Percentiles rank a stretch among this genome's conserved stretches.
These are phyloP conservation scores for Colletotrichum sp. DNA, from an alignment of 2,329 filamentous ascomycete genomes.

Conservation along the genomic window DNA sequence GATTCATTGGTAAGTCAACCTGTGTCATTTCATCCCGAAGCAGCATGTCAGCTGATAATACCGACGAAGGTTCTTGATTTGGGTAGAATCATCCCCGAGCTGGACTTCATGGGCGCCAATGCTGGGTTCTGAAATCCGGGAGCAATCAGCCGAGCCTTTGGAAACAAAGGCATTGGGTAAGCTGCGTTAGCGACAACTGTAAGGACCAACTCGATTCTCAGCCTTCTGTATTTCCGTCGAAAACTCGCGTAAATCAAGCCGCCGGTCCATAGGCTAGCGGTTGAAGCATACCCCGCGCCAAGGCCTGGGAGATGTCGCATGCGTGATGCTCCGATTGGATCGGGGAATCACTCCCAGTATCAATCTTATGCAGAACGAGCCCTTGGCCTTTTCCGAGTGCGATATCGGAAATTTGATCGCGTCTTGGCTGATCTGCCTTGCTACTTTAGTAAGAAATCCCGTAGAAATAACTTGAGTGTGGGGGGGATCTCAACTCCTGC, in stretches of 20 bases:
- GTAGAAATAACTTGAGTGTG: background rate
- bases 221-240: background rate
- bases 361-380: background rate
- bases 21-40: fast-evolving
- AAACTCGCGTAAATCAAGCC: background rate
- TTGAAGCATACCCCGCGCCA: background rate
- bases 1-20: slow-evolving; percentile 19
- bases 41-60: background rate
- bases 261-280: background rate
- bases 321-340: background rate
- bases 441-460: background rate
- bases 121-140: background rate
- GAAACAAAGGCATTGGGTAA: background rate
- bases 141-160: background rate
- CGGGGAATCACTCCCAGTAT: background rate
- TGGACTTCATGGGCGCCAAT: background rate
- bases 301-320: background rate
- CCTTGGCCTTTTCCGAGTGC: background rate
- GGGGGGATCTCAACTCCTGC: background rate
- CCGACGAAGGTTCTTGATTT: background rate
- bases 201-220: fast-evolving
- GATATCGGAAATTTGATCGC: background rate
- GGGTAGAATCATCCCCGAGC: background rate
- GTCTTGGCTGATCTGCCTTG: background rate
- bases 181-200: fast-evolving